These are phyloP conservation scores for Zygosaccharomyces sapae DNA, from an alignment of 1,139 yeast species.

Conservation along the genomic window DNA sequence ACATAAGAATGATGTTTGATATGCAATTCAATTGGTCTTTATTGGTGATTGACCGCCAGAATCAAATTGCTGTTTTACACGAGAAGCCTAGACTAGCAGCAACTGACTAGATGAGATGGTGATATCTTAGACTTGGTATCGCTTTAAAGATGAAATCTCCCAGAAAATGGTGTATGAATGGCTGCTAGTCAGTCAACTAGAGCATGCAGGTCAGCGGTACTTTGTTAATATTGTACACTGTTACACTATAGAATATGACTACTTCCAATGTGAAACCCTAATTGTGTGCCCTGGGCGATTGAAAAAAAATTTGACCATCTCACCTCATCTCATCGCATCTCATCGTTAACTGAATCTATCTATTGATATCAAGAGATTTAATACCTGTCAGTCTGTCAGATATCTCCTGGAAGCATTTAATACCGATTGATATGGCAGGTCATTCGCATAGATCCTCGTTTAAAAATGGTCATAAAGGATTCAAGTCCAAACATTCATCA, in stretches of 20 bases:
- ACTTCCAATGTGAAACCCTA: neutral
- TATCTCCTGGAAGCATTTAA: neutral
- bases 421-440: constrained; percentile 50
- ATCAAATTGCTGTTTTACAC: no score
- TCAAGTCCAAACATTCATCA: constrained; percentile 88
- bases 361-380: neutral
- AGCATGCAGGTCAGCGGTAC: no score
- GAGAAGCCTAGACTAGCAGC: no score
- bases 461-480: constrained; percentile 81
- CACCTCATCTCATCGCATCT: constrained; percentile 19
- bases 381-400: neutral
- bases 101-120: no score
- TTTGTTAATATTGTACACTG: no score
- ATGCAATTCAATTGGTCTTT: no score
- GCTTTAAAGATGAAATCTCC: no score
- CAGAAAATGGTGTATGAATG: no score
- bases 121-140: no score
- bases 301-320: constrained; percentile 14
- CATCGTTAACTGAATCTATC: neutral
- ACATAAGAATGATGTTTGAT: neutral
- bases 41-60: no score
- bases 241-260: neutral
- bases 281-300: constrained; percentile 1
- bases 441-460: constrained; percentile 79
- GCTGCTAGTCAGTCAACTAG: no score